Conservation (phyloP, 345 rosid genomes). For the Litchi chinensis region DNA sequence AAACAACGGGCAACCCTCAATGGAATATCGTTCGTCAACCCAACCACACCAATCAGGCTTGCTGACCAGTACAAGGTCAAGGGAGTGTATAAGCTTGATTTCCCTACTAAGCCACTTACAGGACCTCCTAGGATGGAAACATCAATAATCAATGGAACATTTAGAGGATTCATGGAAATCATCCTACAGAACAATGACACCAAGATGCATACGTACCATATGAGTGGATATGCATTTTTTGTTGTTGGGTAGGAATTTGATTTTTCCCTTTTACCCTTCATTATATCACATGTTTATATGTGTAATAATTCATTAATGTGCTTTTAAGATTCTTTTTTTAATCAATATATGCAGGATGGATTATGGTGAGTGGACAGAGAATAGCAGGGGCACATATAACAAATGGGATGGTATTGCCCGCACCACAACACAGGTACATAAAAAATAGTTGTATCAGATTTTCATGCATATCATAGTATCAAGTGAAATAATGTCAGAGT, state of each 20-base stretch:
- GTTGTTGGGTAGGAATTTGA: slow-evolving; percentile 72
- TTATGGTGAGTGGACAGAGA: slow-evolving; percentile 95
- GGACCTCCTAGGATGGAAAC: slow-evolving; percentile 71
- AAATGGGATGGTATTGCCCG: slow-evolving; percentile 99
- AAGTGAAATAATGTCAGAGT: neutral
- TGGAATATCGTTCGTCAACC: slow-evolving; percentile 82
- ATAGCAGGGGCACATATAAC: slow-evolving; percentile 96
- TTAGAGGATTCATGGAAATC: slow-evolving; percentile 92
- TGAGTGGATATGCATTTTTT: slow-evolving; percentile 93
- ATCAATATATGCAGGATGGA: slow-evolving; percentile 75
- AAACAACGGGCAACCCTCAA: slow-evolving; percentile 70
- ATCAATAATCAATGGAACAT: slow-evolving; percentile 92
- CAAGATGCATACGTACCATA: slow-evolving; percentile 87
- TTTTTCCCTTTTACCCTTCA: neutral
- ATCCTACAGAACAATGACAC: slow-evolving; percentile 96
- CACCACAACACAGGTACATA: slow-evolving; percentile 66
- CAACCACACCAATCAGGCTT: slow-evolving; percentile 91
- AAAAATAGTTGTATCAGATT: neutral
- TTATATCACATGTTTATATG: neutral
- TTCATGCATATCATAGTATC: neutral
- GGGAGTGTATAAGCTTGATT: slow-evolving; percentile 91
- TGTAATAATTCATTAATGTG: neutral
- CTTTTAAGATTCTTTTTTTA: slow-evolving; percentile 11
- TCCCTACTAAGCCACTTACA: slow-evolving; percentile 75
- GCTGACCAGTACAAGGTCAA: slow-evolving; percentile 84